A percentile compares a stretch with the other conserved stretches of the same genome.
Evolutionary conservation across 345 rosid species (phyloP).

Genomic region (Linum usitatissimum): DNA sequence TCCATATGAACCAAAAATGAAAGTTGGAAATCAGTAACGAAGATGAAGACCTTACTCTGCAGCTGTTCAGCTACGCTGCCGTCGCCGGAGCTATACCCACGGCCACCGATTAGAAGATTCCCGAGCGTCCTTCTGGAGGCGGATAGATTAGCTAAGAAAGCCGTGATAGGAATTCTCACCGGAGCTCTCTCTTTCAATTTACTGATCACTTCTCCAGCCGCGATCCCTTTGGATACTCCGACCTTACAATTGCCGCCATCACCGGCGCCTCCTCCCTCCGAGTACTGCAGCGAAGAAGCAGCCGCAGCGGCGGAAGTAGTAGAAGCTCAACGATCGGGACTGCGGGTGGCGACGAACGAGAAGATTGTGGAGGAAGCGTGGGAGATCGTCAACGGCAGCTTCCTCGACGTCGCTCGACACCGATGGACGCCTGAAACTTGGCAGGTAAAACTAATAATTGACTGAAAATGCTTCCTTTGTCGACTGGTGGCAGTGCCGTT

Average conservation of each 20-base stretch:
- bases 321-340: constrained; percentile 18
- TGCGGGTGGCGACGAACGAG: constrained; percentile 39
- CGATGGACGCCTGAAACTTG: constrained; percentile 64
- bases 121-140: not conserved
- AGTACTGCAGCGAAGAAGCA: constrained; percentile 38
- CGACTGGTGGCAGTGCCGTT: not conserved
- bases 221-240: constrained; percentile 31
- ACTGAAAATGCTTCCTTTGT: not conserved
- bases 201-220: constrained; percentile 37
- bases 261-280: constrained; percentile 23
- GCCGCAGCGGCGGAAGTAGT: constrained; percentile 22
- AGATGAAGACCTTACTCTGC: constrained; percentile 45
- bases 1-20: not conserved
- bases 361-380: constrained; percentile 86
- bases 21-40: not conserved
- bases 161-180: constrained; percentile 28
- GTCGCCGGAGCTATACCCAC: constrained; percentile 16
- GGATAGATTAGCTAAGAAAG: constrained; percentile 23
- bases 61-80: constrained; percentile 15
- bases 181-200: constrained; percentile 58
- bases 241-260: constrained; percentile 14
- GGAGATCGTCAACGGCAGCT: constrained; percentile 75
- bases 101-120: constrained; percentile 10
- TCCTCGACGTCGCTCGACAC: constrained; percentile 38
- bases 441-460: constrained; percentile 30